Percentiles rank a stretch among this genome's conserved stretches.
These are phyloP conservation scores for Lunularia cruciata DNA, from an alignment of 225 moss, liverwort and hornwort species.

Conservation along the genomic window DNA sequence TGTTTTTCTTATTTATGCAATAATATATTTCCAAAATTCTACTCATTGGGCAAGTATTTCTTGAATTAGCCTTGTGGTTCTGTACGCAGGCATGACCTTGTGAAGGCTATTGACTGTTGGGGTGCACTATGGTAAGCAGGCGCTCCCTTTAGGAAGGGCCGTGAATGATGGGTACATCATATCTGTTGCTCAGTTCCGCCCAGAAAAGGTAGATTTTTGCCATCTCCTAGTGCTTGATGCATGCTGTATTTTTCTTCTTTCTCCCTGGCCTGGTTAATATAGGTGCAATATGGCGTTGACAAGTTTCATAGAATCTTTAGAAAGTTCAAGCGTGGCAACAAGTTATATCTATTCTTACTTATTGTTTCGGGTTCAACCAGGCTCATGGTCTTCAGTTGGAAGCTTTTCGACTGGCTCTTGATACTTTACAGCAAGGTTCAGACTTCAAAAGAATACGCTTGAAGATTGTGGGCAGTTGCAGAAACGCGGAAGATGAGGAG, in stretches of 20 bases:
- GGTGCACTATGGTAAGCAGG: slow-evolving; percentile 79
- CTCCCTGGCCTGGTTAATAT: not conserved
- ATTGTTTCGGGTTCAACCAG: no score
- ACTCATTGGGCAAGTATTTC: slow-evolving; percentile 15
- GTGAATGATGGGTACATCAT: slow-evolving; percentile 60
- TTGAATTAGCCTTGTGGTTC: slow-evolving; percentile 54
- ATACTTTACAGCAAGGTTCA: slow-evolving; percentile 33
- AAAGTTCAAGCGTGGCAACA: no score
- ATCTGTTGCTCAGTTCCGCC: slow-evolving; percentile 92
- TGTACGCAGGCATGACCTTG: slow-evolving; percentile 55
- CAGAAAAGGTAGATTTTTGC: slow-evolving; percentile 66
- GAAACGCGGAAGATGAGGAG: slow-evolving; percentile 68
- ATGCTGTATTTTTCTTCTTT: not conserved
- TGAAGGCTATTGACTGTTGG: slow-evolving; percentile 61
- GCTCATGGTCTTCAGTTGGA: slow-evolving; percentile 87
- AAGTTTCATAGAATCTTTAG: no score
- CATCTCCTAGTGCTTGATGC: not conserved
- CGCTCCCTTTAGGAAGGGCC: slow-evolving; percentile 69
- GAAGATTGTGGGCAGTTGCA: slow-evolving; percentile 94
- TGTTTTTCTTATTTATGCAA: no score
- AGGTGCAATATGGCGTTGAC: not conserved
- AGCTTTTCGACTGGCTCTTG: slow-evolving; percentile 64
- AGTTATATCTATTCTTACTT: not conserved
- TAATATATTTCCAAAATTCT: no score
- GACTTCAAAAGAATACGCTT: slow-evolving; percentile 39